These are phyloP conservation scores for Hemisphaericaspora nanyangensis DNA, from an alignment of 805 yeast genomes.

Conservation along the genomic window DNA sequence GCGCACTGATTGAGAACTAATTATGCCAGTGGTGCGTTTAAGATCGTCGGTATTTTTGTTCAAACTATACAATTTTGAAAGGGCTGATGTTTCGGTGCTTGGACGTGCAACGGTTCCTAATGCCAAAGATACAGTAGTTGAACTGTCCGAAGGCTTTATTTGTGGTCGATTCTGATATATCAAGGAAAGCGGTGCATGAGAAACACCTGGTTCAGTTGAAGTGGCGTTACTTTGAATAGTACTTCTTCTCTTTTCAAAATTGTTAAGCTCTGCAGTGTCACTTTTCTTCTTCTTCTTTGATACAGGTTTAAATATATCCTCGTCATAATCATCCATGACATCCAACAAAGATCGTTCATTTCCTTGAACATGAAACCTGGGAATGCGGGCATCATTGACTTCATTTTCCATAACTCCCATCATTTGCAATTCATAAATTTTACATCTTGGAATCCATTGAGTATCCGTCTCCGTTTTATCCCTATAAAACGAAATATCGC, in stretches of 20 bases:
- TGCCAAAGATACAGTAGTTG: constrained; percentile 31
- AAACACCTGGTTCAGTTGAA: constrained; percentile 9
- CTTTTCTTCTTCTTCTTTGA: background rate
- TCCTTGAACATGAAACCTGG: constrained; percentile 43
- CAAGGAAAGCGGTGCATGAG: constrained; percentile 24
- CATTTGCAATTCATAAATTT: constrained; percentile 94
- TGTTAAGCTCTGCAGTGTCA: constrained; percentile 7
- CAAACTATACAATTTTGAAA: constrained; percentile 34
- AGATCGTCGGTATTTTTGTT: constrained; percentile 25
- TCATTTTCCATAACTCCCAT: constrained; percentile 97
- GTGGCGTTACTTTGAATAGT: background rate
- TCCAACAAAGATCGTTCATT: constrained; percentile 44
- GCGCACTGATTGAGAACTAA: background rate
- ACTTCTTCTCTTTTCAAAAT: background rate
- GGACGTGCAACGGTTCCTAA: constrained; percentile 34
- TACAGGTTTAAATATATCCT: constrained; percentile 43
- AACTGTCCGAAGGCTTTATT: constrained; percentile 15
- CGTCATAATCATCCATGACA: constrained; percentile 69
- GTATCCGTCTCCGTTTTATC: constrained; percentile 41
- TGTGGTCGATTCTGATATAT: constrained; percentile 18
- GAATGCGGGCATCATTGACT: constrained; percentile 62
- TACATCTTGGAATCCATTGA: constrained; percentile 92
- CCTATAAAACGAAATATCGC: constrained; percentile 88
- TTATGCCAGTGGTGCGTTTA: background rate
- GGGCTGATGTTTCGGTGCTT: constrained; percentile 29